Conservation (phyloP, 2,329 filamentous ascomycete genomes). For the Trichoderma citrinoviride region DNA sequence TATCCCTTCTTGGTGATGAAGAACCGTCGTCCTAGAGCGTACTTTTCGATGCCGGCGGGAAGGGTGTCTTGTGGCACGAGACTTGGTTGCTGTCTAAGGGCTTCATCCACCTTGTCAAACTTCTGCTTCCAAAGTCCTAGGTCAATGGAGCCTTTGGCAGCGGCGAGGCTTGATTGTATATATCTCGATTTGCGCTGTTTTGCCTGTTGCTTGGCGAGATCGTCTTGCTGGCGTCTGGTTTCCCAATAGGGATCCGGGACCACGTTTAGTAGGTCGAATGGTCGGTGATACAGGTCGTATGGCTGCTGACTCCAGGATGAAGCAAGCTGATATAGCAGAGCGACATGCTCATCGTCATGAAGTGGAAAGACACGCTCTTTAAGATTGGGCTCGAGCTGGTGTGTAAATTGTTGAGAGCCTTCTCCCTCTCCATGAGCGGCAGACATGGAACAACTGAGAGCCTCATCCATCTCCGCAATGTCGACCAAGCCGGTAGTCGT, state of each 20-base stretch:
- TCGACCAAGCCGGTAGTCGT: neutral
- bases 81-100: neutral
- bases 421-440: neutral
- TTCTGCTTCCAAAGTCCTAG: neutral
- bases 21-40: neutral
- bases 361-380: neutral
- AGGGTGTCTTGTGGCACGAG: neutral
- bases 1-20: constrained; percentile 7
- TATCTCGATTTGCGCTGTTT: neutral
- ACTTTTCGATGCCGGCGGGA: neutral
- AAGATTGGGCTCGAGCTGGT: neutral
- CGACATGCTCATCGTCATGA: neutral
- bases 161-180: neutral
- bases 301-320: neutral
- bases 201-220: neutral
- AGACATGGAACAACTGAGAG: neutral
- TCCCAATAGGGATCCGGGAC: constrained; percentile 5
- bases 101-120: neutral
- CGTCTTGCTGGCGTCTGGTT: neutral
- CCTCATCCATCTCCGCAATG: neutral
- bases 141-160: neutral
- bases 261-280: neutral
- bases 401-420: neutral
- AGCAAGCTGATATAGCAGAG: neutral
- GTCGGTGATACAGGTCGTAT: neutral